A percentile compares a stretch with the other conserved stretches of the same genome.
Evolutionary conservation across 805 yeast species (phyloP).

Genomic region (Metschnikowia santaceciliae): DNA sequence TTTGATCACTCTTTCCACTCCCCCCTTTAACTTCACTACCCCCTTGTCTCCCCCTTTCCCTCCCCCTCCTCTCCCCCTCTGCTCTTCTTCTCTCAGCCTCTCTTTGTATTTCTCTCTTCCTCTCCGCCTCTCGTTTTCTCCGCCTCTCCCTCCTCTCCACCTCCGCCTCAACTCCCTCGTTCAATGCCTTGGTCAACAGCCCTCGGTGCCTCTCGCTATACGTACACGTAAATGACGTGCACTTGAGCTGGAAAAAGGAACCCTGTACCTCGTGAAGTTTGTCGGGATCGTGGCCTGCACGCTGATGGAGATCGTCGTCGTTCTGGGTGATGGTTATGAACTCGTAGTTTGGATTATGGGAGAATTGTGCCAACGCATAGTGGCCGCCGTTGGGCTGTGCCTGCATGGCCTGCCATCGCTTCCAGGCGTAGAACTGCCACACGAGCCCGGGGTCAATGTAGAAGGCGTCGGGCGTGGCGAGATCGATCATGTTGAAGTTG

Average conservation of each 20-base stretch:
- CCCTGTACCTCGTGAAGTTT: conserved; percentile 77
- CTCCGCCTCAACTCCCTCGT: conserved; percentile 29
- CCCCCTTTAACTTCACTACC: too few relatives aligned
- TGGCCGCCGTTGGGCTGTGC: conserved; percentile 79
- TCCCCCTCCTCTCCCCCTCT: conserved; percentile 6
- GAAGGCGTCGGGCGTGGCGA: conserved; percentile 92
- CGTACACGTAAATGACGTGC: conserved; percentile 74
- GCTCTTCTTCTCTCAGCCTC: conserved; percentile 5
- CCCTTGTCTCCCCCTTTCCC: not conserved
- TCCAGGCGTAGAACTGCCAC: conserved; percentile 81
- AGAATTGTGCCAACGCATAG: conserved; percentile 59
- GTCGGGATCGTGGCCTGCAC: conserved; percentile 57
- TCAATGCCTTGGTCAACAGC: not conserved
- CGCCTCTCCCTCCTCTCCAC: conserved; percentile 21
- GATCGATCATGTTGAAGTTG: conserved; percentile 70
- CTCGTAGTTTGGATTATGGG: conserved; percentile 28
- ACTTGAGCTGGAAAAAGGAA: conserved; percentile 62
- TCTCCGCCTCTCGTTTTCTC: conserved; percentile 4
- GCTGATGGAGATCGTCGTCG: conserved; percentile 67
- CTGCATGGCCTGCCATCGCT: conserved; percentile 59
- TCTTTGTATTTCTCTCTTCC: conserved; percentile 10
- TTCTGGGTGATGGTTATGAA: conserved; percentile 77
- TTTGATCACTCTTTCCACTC: too few relatives aligned
- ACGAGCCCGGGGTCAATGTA: conserved; percentile 78
- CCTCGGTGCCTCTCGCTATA: conserved; percentile 38